Base-by-base conservation (phyloP, 2,329 filamentous ascomycete genomes). In the Trichothecium roseum region DNA sequence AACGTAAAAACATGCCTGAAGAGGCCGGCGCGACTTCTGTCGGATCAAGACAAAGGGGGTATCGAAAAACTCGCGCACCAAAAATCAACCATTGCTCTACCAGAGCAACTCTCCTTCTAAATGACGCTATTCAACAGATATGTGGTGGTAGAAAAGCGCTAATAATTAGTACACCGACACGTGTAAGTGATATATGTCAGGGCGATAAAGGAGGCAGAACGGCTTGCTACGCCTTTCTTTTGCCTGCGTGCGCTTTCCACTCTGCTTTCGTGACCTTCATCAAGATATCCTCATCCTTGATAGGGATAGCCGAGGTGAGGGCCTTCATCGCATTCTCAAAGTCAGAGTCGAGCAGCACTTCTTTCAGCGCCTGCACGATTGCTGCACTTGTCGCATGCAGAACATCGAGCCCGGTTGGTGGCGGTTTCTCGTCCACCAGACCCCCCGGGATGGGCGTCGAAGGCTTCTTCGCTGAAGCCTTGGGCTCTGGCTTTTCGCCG, bases 241-340 rank as follows among this genome's bases (percentile, higher is more conserved):
- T 71, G 49, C 56, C 57, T 44, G 69, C 62, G 43, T 74, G 69
- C 34, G 64, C 58, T 63, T 84, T 94, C 74, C 84, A 95, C 62
- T 96, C 89, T 12, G 84, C 78, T 52, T 81, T 81, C 18, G 86
- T 79, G 39, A 95, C 85, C 49, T 80, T 81, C 85, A 98, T 94
- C 49, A 98, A 69, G 39, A 94, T 61, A 54, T 96, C 87, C 52
- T 94, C 86, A 50, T 98, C 89, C 59, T 86, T 86, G 55, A 98
- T 81, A 15, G 89, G 87, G 30, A 96, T 81, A 78, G 85, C 94
- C 38, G 83, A 87, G 20, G 91, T 96, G 42, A 98, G 67, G 7
- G 88, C 83, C 63, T 95, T 96, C 91, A 98, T 98, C 32, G 84
- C 84, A 51, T 93, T 94, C 56, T 98, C 91, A 57, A 96, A 98